Percentiles rank a stretch among this genome's conserved stretches.
phyloP scores from a whole-genome alignment of 106 monocot genomes.

The Acorus calamus region DNA sequence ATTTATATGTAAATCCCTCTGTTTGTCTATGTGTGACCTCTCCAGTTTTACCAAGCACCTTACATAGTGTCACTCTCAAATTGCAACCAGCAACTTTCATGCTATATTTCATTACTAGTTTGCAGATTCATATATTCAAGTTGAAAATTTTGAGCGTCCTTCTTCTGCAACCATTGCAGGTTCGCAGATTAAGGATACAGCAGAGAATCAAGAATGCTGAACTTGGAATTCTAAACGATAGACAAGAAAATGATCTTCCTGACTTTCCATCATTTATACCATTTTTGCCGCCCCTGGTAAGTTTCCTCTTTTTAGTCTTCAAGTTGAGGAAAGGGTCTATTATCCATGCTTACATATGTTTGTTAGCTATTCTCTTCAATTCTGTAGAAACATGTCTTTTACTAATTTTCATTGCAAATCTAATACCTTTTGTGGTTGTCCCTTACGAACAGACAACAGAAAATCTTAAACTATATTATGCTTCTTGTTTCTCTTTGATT shows the following conservation, averaged over 20 bases:
- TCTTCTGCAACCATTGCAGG: constrained; percentile 22
- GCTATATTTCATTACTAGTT: too few species aligned
- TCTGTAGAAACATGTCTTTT: too few species aligned
- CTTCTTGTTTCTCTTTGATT: constrained; percentile 76
- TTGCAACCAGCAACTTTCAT: too few species aligned
- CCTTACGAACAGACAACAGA: constrained; percentile 75
- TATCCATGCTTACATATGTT: too few species aligned
- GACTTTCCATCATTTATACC: constrained; percentile 99
- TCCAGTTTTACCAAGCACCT: too few species aligned
- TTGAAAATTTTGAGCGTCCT: background rate
- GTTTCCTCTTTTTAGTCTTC: constrained; percentile 4
- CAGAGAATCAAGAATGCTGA: constrained; percentile 92
- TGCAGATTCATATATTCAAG: too few species aligned
- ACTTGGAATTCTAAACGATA: constrained; percentile 70
- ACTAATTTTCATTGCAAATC: background rate
- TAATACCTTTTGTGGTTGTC: constrained; percentile 3
- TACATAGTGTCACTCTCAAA: too few species aligned
- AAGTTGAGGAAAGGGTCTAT: too few species aligned
- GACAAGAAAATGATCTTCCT: constrained; percentile 81
- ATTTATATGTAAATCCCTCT: too few species aligned
- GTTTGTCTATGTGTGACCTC: too few species aligned
- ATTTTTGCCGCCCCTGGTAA: constrained; percentile 90
- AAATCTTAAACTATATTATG: constrained; percentile 89
- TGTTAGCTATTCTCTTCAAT: too few species aligned
- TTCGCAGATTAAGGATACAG: constrained; percentile 94